These are phyloP conservation scores for Trypanosoma boissoni DNA, from an alignment of 208 protist genomes.

Conservation along the genomic window DNA sequence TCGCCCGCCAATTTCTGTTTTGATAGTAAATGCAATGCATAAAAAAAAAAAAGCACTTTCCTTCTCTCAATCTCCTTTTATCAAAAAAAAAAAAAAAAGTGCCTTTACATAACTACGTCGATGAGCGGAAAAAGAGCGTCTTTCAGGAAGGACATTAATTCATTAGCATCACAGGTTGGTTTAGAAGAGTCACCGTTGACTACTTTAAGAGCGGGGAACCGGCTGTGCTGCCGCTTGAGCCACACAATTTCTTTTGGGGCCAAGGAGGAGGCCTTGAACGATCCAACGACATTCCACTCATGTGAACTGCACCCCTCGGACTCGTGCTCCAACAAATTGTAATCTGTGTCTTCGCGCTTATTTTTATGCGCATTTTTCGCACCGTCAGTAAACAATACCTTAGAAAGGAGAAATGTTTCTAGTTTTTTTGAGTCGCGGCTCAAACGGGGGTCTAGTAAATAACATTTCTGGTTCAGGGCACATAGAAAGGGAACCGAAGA, in stretches of 20 bases:
- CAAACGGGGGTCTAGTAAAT: conserved; percentile 36
- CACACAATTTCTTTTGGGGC: conserved; percentile 53
- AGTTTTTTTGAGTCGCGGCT: conserved; percentile 43
- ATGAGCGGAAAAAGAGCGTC: conserved; percentile 37
- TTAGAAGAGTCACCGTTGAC: conserved; percentile 36
- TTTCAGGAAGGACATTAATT: conserved; percentile 29
- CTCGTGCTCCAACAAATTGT: conserved; percentile 3
- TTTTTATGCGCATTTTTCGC: conserved; percentile 13
- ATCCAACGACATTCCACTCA: conserved; percentile 33
- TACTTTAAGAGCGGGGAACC: conserved; percentile 46
- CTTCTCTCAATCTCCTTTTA: too few relatives aligned
- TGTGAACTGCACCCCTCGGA: too few relatives aligned
- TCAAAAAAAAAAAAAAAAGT: neutral
- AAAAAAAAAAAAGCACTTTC: too few relatives aligned
- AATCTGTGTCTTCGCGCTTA: neutral
- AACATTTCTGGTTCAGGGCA: conserved; percentile 38
- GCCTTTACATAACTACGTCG: conserved; percentile 20
- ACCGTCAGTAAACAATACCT: conserved; percentile 37
- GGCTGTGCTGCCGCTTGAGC: conserved; percentile 45
- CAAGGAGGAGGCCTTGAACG: conserved; percentile 32
- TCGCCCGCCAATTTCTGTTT: too few relatives aligned
- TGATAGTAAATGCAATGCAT: too few relatives aligned
- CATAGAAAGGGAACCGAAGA: conserved; percentile 48
- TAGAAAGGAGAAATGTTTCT: conserved; percentile 67
- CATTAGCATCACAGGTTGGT: conserved; percentile 28